Evolutionary conservation across 768 basidiomycete species (phyloP).

Genomic region (Russula earlei): DNA sequence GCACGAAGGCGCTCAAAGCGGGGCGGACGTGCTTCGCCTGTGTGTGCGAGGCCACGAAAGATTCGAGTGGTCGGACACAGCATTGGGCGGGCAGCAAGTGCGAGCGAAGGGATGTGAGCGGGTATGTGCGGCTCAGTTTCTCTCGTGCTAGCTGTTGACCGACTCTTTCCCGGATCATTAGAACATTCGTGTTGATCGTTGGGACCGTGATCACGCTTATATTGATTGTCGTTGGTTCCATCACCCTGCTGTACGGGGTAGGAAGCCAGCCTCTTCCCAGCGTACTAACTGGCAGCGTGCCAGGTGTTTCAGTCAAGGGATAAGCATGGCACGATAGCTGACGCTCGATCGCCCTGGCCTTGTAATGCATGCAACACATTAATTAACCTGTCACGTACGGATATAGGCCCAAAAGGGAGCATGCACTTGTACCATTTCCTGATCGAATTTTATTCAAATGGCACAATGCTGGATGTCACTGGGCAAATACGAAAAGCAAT

Average conservation of each 20-base stretch:
- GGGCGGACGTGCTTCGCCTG: slow-evolving; percentile 46
- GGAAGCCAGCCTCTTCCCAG: slow-evolving; percentile 62
- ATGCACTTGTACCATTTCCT: background rate
- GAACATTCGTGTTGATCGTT: slow-evolving; percentile 64
- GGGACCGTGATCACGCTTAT: slow-evolving; percentile 60
- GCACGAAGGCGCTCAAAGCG: slow-evolving; percentile 48
- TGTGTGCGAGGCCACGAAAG: slow-evolving; percentile 38
- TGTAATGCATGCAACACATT: background rate
- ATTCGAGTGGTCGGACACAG: slow-evolving; percentile 47
- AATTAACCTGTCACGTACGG: too few relatives aligned
- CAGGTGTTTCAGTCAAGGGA: slow-evolving; percentile 7
- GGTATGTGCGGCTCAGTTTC: slow-evolving; percentile 39
- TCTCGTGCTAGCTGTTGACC: background rate
- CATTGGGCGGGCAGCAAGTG: slow-evolving; percentile 71
- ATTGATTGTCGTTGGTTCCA: slow-evolving; percentile 55
- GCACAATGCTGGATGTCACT: background rate
- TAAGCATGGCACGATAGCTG: background rate
- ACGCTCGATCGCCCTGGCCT: background rate
- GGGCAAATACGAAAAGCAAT: background rate
- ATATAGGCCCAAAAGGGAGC: background rate
- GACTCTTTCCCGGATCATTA: slow-evolving; percentile 24
- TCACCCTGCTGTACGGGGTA: slow-evolving; percentile 55
- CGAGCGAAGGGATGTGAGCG: slow-evolving; percentile 72
- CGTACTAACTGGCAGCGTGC: slow-evolving; percentile 54
- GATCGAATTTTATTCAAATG: background rate